A percentile compares a stretch with the other conserved stretches of the same genome.
Evolutionary conservation across 1,284 basidiomycete genomes (phyloP).

Genomic region (Vanrija pseudolonga): DNA sequence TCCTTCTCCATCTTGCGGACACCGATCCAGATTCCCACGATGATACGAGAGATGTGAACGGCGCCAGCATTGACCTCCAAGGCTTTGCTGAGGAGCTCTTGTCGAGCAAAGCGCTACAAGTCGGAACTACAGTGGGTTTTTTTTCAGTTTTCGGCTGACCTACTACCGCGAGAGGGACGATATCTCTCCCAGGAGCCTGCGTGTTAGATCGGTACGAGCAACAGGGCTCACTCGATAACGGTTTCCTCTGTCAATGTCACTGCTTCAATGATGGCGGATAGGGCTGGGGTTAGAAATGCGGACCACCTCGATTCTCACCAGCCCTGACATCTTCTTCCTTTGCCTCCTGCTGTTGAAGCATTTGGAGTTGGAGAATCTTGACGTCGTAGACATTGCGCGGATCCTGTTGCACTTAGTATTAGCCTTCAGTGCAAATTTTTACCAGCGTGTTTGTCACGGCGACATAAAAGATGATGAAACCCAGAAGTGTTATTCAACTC

Average conservation of each 20-base stretch:
- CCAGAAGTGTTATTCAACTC: not conserved
- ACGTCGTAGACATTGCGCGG: conserved; percentile 2
- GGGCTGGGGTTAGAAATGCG: not conserved
- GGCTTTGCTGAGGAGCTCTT: not conserved
- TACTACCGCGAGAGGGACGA: not conserved
- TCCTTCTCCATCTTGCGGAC: conserved; percentile 1
- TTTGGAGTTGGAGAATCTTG: conserved; percentile 4
- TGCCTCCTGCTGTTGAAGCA: conserved; percentile 2
- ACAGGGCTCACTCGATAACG: conserved; percentile 3
- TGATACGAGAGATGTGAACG: not conserved
- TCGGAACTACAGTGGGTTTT: conserved; percentile 2
- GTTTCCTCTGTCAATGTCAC: conserved; percentile 2
- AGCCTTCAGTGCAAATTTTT: not conserved
- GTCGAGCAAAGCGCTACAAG: conserved; percentile 1
- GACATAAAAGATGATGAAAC: not conserved
- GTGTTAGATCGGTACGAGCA: too few species aligned
- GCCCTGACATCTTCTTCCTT: conserved; percentile 1
- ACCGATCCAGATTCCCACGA: conserved; percentile 1
- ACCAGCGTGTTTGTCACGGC: conserved; percentile 2
- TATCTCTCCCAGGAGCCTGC: conserved; percentile 6
- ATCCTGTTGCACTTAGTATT: conserved; percentile 2
- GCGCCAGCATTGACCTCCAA: not conserved
- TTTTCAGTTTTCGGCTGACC: not conserved
- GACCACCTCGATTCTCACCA: too few species aligned
- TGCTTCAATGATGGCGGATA: not conserved